Conservation (phyloP, 805 yeast species). For the Wickerhamiella qilinensis region DNA sequence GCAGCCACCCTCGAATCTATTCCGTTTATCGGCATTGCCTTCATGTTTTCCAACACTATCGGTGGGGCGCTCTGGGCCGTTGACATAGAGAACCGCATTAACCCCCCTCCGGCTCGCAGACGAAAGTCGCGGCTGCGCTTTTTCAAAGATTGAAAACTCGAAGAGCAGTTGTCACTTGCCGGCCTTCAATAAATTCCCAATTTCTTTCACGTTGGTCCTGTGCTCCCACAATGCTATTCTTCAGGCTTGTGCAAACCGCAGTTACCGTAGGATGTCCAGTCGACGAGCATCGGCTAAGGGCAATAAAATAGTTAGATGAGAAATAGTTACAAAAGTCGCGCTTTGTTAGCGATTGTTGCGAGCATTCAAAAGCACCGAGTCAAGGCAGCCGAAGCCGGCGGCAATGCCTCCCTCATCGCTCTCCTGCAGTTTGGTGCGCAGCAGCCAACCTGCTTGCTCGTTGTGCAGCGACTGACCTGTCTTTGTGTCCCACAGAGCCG, state of each 20-base stretch:
- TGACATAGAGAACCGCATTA: slow-evolving; percentile 14
- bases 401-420: slow-evolving; percentile 98
- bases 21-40: slow-evolving; percentile 22
- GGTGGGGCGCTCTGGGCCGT: slow-evolving; percentile 27
- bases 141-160: no score
- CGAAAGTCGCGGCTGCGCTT: slow-evolving; percentile 5
- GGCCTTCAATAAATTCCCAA: no score
- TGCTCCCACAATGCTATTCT: no score
- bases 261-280: no score
- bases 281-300: no score
- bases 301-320: no score
- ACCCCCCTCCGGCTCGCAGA: neutral
- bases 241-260: no score
- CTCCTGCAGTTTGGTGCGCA: slow-evolving; percentile 73
- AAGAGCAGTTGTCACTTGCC: neutral
- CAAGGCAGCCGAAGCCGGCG: slow-evolving; percentile 96
- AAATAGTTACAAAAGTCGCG: no score
- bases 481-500: slow-evolving; percentile 54
- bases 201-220: no score
- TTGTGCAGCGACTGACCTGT: slow-evolving; percentile 43
- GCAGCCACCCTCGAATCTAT: slow-evolving; percentile 23
- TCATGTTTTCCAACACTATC: slow-evolving; percentile 22
- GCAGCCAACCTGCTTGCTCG: slow-evolving; percentile 63
- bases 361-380: slow-evolving; percentile 26
- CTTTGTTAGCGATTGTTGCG: slow-evolving; percentile 2